These are phyloP conservation scores for Apiotrichum porosum DNA, from an alignment of 1,284 basidiomycete species.

Conservation along the genomic window DNA sequence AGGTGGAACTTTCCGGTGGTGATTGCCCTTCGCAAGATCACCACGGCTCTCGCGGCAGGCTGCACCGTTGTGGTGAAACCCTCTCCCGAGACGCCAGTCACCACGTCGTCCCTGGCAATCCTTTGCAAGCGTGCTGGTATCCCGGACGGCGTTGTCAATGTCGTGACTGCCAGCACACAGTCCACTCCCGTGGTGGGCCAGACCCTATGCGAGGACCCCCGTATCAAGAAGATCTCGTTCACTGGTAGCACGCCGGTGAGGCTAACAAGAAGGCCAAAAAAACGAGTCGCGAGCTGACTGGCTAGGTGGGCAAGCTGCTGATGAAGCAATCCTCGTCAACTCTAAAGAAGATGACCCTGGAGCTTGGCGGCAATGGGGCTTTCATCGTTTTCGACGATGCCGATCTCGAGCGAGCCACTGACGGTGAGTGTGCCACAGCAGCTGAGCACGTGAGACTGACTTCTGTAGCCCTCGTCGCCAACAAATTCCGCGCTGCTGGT, in stretches of 20 bases:
- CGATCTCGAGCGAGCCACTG: conserved; percentile 38
- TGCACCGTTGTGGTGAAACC: conserved; percentile 54
- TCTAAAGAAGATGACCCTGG: conserved; percentile 46
- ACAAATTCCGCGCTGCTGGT: conserved; percentile 82
- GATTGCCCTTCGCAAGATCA: conserved; percentile 68
- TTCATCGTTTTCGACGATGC: conserved; percentile 47
- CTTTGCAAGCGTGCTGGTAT: conserved; percentile 55
- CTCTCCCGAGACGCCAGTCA: conserved; percentile 80
- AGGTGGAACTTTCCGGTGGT: conserved; percentile 77
- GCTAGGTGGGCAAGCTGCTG: conserved; percentile 25
- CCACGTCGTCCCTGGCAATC: conserved; percentile 61
- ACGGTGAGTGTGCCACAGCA: conserved; percentile 6
- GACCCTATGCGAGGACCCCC: conserved; percentile 27
- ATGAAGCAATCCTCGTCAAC: conserved; percentile 35
- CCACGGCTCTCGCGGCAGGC: conserved; percentile 70
- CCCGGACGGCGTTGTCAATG: conserved; percentile 84
- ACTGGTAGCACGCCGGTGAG: conserved; percentile 69
- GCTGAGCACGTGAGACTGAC: neutral
- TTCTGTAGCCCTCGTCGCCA: conserved; percentile 58
- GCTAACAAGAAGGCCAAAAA: no score
- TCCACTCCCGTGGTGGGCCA: conserved; percentile 35
- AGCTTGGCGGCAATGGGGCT: conserved; percentile 47
- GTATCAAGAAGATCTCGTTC: conserved; percentile 70
- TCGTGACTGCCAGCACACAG: conserved; percentile 65
- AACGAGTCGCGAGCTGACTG: no score